Conservation (phyloP, 2,329 filamentous ascomycete genomes). For the Xylariaceae sp. region DNA sequence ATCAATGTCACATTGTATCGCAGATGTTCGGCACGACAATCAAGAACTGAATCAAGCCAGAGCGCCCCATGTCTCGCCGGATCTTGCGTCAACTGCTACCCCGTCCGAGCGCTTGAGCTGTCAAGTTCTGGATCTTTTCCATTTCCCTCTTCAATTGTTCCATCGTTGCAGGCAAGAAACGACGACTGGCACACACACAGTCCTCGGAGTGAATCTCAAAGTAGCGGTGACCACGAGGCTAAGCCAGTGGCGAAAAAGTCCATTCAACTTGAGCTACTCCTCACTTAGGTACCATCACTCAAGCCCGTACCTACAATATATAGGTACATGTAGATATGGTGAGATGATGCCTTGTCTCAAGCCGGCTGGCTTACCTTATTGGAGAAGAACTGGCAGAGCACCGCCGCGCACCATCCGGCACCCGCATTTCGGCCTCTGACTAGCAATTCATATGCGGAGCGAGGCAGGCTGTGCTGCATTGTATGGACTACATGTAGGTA, state of each 20-base stretch:
- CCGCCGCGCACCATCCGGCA: constrained; percentile 1
- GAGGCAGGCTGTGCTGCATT: constrained; percentile 9
- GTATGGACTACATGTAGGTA: too few relatives aligned
- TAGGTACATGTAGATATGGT: too few relatives aligned
- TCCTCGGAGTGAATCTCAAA: not conserved
- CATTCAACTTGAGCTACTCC: not conserved
- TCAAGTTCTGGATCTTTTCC: not conserved
- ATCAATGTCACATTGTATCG: not conserved
- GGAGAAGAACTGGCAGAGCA: constrained; percentile 7
- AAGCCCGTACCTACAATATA: too few relatives aligned
- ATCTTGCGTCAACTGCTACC: constrained; percentile 6
- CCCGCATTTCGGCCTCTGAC: constrained; percentile 6
- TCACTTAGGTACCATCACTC: too few relatives aligned
- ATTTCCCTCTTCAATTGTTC: too few relatives aligned
- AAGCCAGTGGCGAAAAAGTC: constrained; percentile 2
- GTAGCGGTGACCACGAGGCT: not conserved
- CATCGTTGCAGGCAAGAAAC: too few relatives aligned
- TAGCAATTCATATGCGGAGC: not conserved
- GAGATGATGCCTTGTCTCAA: not conserved
- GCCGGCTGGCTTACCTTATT: not conserved
- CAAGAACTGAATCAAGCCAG: not conserved
- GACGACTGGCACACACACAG: too few relatives aligned
- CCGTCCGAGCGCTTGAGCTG: constrained; percentile 2
- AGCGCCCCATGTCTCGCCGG: constrained; percentile 2
- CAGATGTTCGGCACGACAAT: not conserved